Evolutionary conservation across 1,139 yeast species (phyloP).

Genomic region (Geotrichum aggregatum): DNA sequence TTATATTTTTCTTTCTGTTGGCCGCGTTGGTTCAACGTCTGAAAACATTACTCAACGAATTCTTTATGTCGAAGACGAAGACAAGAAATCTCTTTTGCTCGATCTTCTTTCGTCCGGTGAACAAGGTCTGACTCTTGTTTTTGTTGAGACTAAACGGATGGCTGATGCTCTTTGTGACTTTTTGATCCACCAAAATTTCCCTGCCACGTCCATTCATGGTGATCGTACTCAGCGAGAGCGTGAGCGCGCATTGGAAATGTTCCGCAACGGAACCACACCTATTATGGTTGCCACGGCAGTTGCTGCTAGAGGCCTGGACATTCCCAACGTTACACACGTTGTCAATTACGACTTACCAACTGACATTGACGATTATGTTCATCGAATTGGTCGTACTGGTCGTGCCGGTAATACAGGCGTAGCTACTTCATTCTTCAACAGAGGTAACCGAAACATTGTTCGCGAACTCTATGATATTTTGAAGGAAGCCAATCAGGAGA

Average conservation of each 20-base stretch:
- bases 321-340: constrained; percentile 97
- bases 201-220: constrained; percentile 98
- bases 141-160: constrained; percentile 98
- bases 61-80: constrained; percentile 89
- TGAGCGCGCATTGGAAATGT: constrained; percentile 90
- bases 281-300: constrained; percentile 97
- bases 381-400: constrained; percentile 99
- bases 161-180: constrained; percentile 94
- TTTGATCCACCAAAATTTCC: constrained; percentile 82
- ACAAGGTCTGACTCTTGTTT: constrained; percentile 80
- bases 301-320: constrained; percentile 99
- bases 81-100: constrained; percentile 85
- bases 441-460: constrained; percentile 86
- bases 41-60: constrained; percentile 95
- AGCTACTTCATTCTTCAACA: constrained; percentile 96
- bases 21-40: constrained; percentile 96
- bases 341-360: constrained; percentile 94
- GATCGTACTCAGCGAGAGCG: constrained; percentile 97
- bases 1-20: constrained; percentile 92
- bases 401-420: constrained; percentile 99
- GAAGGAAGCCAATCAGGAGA: constrained; percentile 95
- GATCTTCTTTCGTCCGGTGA: constrained; percentile 82
- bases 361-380: constrained; percentile 97
- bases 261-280: constrained; percentile 83
- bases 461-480: constrained; percentile 85